These are phyloP conservation scores for Wickerhamiella spandovensis DNA, from an alignment of 805 yeast genomes.

Conservation along the genomic window DNA sequence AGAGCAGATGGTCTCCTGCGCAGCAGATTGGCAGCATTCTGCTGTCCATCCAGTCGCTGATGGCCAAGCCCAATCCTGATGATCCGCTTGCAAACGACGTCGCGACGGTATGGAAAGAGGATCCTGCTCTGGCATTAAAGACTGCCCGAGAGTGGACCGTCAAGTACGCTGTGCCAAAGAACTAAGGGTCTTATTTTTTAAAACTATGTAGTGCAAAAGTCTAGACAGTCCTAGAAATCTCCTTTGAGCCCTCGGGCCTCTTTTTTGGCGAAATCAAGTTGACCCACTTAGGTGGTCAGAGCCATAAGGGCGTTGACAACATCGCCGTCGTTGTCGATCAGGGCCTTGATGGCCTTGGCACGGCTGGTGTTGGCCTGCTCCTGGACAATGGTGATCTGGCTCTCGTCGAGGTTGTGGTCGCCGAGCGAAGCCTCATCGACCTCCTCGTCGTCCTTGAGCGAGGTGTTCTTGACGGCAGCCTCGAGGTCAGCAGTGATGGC, in stretches of 20 bases:
- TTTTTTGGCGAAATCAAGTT: too few species aligned
- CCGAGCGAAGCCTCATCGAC: slow-evolving; percentile 68
- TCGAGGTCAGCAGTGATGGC: slow-evolving; percentile 21
- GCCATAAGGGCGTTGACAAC: slow-evolving; percentile 91
- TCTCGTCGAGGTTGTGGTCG: slow-evolving; percentile 68
- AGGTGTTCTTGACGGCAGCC: slow-evolving; percentile 23
- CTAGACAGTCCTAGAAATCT: too few species aligned
- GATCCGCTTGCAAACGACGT: slow-evolving; percentile 97
- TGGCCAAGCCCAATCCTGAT: slow-evolving; percentile 95
- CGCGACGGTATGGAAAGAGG: slow-evolving; percentile 89
- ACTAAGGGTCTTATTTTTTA: too few species aligned
- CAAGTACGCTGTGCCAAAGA: slow-evolving; percentile 34
- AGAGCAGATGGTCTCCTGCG: slow-evolving; percentile 96
- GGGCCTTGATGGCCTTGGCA: slow-evolving; percentile 82
- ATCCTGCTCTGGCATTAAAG: slow-evolving; percentile 64
- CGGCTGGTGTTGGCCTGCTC: slow-evolving; percentile 87
- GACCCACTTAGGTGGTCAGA: slow-evolving; percentile 22
- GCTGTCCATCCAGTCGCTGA: slow-evolving; percentile 79
- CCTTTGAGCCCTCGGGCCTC: too few species aligned
- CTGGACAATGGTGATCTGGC: slow-evolving; percentile 72
- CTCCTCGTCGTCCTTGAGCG: slow-evolving; percentile 30
- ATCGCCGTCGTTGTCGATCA: slow-evolving; percentile 80
- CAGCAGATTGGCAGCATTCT: slow-evolving; percentile 86
- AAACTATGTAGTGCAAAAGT: too few species aligned
- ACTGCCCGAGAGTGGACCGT: slow-evolving; percentile 71